These are phyloP conservation scores for Lophiostoma macrostomum DNA, from an alignment of 495 filamentous ascomycete genomes.

Conservation along the genomic window DNA sequence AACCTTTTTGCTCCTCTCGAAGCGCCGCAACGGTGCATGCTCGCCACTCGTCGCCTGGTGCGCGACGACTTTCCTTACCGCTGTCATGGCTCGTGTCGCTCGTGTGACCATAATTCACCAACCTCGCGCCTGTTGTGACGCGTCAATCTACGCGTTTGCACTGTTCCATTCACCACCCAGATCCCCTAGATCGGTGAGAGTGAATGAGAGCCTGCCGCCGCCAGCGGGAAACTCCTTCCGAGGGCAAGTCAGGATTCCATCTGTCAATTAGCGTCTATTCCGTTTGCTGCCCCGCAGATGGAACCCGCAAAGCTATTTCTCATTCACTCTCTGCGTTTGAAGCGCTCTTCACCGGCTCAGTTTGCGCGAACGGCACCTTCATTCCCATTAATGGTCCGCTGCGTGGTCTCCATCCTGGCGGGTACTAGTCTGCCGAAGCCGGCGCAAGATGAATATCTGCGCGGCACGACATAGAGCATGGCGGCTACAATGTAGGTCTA, in stretches of 20 bases:
- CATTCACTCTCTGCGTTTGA: background rate
- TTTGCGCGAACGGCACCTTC: background rate
- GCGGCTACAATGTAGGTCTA: slow-evolving; percentile 32
- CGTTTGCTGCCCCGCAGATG: too few relatives aligned
- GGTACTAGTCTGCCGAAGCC: background rate
- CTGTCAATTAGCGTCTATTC: too few relatives aligned
- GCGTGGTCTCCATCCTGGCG: slow-evolving; percentile 2
- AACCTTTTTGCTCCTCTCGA: slow-evolving; percentile 9
- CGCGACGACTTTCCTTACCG: slow-evolving; percentile 8
- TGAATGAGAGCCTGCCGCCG: slow-evolving; percentile 9
- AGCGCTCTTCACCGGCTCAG: background rate
- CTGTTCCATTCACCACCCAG: background rate
- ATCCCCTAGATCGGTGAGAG: background rate
- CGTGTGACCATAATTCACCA: background rate
- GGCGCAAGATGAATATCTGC: background rate
- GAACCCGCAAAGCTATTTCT: too few relatives aligned
- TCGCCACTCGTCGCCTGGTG: slow-evolving; percentile 24
- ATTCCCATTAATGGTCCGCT: background rate
- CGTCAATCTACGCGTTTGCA: slow-evolving; percentile 6
- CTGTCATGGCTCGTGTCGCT: slow-evolving; percentile 10
- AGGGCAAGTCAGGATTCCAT: too few relatives aligned
- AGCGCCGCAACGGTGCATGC: slow-evolving; percentile 20
- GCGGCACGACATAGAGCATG: slow-evolving; percentile 4
- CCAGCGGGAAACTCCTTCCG: too few relatives aligned
- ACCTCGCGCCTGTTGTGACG: slow-evolving; percentile 20